These are phyloP conservation scores for Aspergillus bridgeri DNA, from an alignment of 495 filamentous ascomycete genomes.

Conservation along the genomic window DNA sequence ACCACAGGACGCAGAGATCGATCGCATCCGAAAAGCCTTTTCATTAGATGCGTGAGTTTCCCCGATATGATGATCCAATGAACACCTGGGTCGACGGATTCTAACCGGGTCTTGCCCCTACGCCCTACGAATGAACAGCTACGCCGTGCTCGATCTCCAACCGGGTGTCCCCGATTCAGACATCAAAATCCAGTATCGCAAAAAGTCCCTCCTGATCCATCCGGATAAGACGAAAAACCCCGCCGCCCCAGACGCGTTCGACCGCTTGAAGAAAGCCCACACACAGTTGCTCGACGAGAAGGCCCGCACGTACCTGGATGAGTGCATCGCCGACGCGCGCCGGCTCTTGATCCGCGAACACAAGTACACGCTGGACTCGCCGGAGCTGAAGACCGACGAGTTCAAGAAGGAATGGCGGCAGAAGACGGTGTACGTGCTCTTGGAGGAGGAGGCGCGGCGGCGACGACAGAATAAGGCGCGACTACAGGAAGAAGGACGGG, in stretches of 20 bases:
- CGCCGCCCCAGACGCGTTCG: conserved; percentile 89
- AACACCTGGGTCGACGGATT: neutral
- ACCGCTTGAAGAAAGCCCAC: conserved; percentile 93
- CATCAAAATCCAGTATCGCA: conserved; percentile 91
- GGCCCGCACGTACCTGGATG: conserved; percentile 78
- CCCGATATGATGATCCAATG: neutral
- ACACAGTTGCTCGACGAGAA: conserved; percentile 91
- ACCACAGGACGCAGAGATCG: conserved; percentile 88
- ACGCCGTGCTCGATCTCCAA: conserved; percentile 92
- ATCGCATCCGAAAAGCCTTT: conserved; percentile 88
- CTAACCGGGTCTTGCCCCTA: neutral
- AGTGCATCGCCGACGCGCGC: conserved; percentile 92
- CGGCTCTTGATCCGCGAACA: conserved; percentile 89
- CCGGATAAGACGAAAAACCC: conserved; percentile 96
- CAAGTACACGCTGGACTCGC: conserved; percentile 85
- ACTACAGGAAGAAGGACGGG: conserved; percentile 93
- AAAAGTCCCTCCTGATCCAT: conserved; percentile 96
- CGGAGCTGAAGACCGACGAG: conserved; percentile 71
- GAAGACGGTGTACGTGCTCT: conserved; percentile 87
- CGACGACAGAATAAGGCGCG: conserved; percentile 86
- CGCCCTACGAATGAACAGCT: conserved; percentile 55
- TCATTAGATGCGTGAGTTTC: conserved; percentile 75
- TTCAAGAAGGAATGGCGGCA: conserved; percentile 83
- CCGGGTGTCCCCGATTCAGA: conserved; percentile 93
- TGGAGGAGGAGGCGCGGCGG: conserved; percentile 85